Base-by-base conservation (phyloP, 2,329 filamentous ascomycete species). In the Zymoseptoria pseudotritici region DNA sequence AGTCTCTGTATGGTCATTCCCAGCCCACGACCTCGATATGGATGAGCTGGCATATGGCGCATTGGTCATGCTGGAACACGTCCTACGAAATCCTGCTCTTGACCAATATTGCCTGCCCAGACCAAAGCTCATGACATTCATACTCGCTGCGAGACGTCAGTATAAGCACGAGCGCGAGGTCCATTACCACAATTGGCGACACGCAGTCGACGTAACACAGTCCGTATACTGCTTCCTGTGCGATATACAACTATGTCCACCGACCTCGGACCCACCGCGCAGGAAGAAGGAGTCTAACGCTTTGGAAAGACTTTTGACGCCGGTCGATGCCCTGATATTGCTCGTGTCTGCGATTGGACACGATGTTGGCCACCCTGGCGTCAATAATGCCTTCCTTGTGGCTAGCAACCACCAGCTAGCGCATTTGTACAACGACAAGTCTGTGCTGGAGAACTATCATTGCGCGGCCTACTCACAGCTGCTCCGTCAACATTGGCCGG, bases 381-480 rank as follows among this genome's bases (percentile, higher is more conserved):
- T 99, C 70, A 99, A 97, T 78, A 99, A 99, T 72, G 91, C 93
- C 29, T 99, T 99, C 72, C 80, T 99, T 4, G 86, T 96, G 19
- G 91, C 90, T 31, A 83, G 97, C 31, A 96, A 97, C 72, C 90
- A 94, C 19, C 93, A 94, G 1, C 79, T 99, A 26, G 94, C 94
- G 11, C 92, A 97, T 73, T 80, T 97, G 13, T 99, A 97, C 78
- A 97, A 97, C 71, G 94, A 99, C 74, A 89, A 90, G 58, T 97
- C 94, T 0, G 94, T 99, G 17, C 82, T 99, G 46, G 94, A 99
- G 75, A 95, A 93, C 0, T 99, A 97, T 70, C 94, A 99, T 73
- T 97, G 94, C 71, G 94, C 94, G 1, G 94, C 94, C 2, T 99
- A 93, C 70, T 97, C 92, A 0, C 94, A 97, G 71, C 96, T 99